phyloP scores from a whole-genome alignment of 78 protist genomes.

The Paratrimastix pyriformis region DNA sequence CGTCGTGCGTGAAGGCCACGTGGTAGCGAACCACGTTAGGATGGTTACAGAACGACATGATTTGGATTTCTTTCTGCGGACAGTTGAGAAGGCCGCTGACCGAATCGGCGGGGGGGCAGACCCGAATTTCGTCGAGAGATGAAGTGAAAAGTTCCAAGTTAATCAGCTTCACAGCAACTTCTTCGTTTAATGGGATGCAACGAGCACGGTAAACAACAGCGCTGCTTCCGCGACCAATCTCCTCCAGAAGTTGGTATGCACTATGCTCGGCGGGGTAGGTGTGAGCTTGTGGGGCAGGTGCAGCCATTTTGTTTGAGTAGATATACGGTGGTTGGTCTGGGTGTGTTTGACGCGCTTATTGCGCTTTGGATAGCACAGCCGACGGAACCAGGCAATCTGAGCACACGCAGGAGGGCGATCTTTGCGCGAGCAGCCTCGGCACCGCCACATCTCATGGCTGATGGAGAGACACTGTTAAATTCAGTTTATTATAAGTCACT shows the following conservation, averaged over 20 bases:
- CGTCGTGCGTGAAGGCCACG: neutral
- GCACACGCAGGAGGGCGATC: too few relatives aligned
- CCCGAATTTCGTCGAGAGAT: neutral
- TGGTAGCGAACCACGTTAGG: neutral
- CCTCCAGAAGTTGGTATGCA: neutral
- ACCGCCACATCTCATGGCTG: too few relatives aligned
- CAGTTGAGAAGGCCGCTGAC: neutral
- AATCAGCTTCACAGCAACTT: conserved; percentile 22
- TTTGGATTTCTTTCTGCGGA: conserved; percentile 1
- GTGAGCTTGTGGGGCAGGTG: too few relatives aligned
- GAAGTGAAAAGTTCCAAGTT: conserved; percentile 2
- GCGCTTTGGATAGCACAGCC: too few relatives aligned
- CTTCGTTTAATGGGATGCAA: neutral
- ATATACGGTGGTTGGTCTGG: too few relatives aligned
- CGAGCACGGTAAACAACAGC: conserved; percentile 15
- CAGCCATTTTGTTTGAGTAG: too few relatives aligned
- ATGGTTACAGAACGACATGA: neutral
- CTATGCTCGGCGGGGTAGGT: conserved; percentile 4
- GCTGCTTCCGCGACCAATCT: conserved; percentile 24
- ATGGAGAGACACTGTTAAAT: too few relatives aligned
- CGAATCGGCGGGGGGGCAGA: neutral
- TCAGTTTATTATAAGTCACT: too few relatives aligned
- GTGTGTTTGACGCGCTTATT: too few relatives aligned
- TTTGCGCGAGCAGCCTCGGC: too few relatives aligned
- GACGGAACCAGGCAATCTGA: too few relatives aligned